Evolutionary conservation across 2,329 filamentous ascomycete species (phyloP).

Genomic region (Alternaria brassicae): DNA sequence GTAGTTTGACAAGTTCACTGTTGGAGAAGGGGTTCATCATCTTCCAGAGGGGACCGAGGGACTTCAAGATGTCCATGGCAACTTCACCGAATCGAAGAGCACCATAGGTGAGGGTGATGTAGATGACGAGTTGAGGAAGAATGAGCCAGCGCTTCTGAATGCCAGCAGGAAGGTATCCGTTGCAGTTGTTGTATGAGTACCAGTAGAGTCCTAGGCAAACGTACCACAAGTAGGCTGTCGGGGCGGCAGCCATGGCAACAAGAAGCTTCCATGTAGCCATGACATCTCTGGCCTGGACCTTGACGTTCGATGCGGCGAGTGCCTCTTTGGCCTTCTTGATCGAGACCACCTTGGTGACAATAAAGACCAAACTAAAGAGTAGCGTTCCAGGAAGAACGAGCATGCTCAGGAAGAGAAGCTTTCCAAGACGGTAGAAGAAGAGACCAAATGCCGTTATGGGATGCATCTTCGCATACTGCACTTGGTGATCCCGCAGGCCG

Average conservation of each 20-base stretch:
- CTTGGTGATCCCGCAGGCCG: constrained; percentile 90
- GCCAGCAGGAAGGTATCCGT: constrained; percentile 80
- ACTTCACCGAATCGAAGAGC: constrained; percentile 94
- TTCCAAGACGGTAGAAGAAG: constrained; percentile 79
- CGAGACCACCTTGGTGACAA: constrained; percentile 47
- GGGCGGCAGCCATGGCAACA: constrained; percentile 50
- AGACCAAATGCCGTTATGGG: constrained; percentile 76
- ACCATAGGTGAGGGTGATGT: constrained; percentile 88
- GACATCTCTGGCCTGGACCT: constrained; percentile 50
- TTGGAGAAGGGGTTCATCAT: constrained; percentile 84
- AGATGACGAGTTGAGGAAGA: constrained; percentile 76
- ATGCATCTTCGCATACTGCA: constrained; percentile 87
- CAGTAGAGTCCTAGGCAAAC: constrained; percentile 42
- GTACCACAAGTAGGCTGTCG: constrained; percentile 44
- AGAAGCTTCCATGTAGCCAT: constrained; percentile 54
- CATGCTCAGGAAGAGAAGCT: constrained; percentile 77
- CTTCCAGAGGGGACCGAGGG: constrained; percentile 83
- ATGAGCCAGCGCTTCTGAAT: constrained; percentile 71
- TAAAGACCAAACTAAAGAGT: constrained; percentile 70
- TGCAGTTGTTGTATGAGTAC: constrained; percentile 69
- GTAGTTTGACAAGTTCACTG: constrained; percentile 82
- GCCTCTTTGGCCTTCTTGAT: constrained; percentile 50
- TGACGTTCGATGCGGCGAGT: constrained; percentile 51
- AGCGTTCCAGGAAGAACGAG: constrained; percentile 85
- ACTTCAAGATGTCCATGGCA: constrained; percentile 99